A percentile compares a stretch with the other conserved stretches of the same genome.
Conservation (phyloP, 495 filamentous ascomycete species). For the Bacidia rubella region DNA sequence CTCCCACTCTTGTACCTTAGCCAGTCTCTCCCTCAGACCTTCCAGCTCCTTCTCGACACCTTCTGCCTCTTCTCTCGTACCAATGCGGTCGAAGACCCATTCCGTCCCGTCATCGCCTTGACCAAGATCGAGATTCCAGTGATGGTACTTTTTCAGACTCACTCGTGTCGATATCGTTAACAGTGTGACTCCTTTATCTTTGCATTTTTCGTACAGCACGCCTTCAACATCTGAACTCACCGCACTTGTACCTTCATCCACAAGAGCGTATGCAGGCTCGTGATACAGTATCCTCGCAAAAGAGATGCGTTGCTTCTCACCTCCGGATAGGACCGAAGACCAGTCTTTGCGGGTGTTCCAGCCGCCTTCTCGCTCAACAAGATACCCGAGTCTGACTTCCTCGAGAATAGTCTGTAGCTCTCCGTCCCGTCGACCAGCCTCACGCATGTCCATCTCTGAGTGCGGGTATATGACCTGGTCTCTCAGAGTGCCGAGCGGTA, state of each 20-base stretch:
- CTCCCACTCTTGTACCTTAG: constrained; percentile 76
- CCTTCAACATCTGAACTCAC: constrained; percentile 93
- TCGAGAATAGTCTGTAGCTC: constrained; percentile 66
- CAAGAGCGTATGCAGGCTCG: constrained; percentile 82
- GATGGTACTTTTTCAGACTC: constrained; percentile 88
- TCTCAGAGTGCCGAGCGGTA: constrained; percentile 84
- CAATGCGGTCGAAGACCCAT: constrained; percentile 88
- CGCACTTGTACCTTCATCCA: constrained; percentile 91
- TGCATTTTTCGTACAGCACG: constrained; percentile 78
- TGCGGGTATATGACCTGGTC: constrained; percentile 99
- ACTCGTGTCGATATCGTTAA: constrained; percentile 91
- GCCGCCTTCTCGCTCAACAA: constrained; percentile 83
- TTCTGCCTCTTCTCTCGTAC: constrained; percentile 80
- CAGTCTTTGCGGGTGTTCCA: constrained; percentile 96
- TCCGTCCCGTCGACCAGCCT: constrained; percentile 57
- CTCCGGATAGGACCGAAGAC: constrained; percentile 93
- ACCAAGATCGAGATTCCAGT: constrained; percentile 73
- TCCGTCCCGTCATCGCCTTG: constrained; percentile 47
- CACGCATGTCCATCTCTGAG: constrained; percentile 84
- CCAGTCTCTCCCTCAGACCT: constrained; percentile 64
- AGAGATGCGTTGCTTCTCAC: constrained; percentile 94
- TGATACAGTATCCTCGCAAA: constrained; percentile 88
- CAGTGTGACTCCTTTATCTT: constrained; percentile 81
- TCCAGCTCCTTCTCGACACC: constrained; percentile 79
- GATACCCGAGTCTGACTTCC: constrained; percentile 71